Evolutionary conservation across 805 yeast genomes (phyloP), one percentile per base, ranked within the genome.

Genomic region (Candida awuae): DNA sequence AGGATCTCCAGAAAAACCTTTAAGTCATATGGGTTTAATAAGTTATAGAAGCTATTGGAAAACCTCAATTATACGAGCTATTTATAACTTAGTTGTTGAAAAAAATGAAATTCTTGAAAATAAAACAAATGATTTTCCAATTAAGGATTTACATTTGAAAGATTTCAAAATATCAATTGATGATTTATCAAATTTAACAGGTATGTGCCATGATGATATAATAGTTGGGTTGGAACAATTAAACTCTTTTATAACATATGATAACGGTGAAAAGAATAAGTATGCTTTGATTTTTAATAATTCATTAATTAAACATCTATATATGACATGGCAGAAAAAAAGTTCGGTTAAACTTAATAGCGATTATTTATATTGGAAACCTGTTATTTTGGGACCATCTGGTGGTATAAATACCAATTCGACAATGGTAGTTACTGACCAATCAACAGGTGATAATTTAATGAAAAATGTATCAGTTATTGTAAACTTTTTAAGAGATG

Each of bases 1-100:
- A 40, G 98, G 97, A 0, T 84, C 97, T 0, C 98, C 98, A 0
- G 98, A 92, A 52, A 90, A 88, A 54, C 98, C 98, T 0, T 66
- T 90, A 41, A 80, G 92, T 48, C 88, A 83, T 47, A 63, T 90
- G 39, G 98, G 98, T 0, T 62, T 87, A 36, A 59, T 83, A 22
- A 83, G 96, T 44, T 92, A 90, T 58, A 65, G 94, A 45, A 83
- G 77, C 50, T 90, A 83, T 58, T 92, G 97, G 97, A 80, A 73
- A 48, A 62, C 75, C 1, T 67, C 80, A 4, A 62, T 86, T 7
- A 71, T 92, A 8, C 67, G 61, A 30, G 67, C 64, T 32, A 59
- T 82, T n/a, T 38, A 40, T 27, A 26, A 40, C 8, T 17, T 46
- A 10, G 25, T 41, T 2, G 29, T 28, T 48, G 50, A 15, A 35